Evolutionary conservation across 1,284 basidiomycete species (phyloP).

Genomic region (Fomitopsis palustris): DNA sequence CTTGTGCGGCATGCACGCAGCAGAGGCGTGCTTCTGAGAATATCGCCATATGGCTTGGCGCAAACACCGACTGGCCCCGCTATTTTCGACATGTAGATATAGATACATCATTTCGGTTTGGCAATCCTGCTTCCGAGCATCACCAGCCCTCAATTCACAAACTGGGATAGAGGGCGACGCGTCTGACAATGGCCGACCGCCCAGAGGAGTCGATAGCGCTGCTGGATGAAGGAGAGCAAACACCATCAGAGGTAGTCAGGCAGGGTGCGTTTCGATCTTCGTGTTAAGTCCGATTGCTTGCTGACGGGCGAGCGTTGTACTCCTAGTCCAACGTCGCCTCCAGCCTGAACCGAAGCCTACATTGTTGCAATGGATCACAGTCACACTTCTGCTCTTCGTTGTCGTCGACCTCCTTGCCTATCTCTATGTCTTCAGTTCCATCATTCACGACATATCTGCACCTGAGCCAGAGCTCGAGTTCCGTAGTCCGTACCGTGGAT

Average conservation of each 20-base stretch:
- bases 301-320: not conserved
- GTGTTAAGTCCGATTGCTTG: not conserved
- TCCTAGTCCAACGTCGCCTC: not conserved
- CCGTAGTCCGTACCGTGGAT: not conserved
- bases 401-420: constrained; percentile 3
- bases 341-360: not conserved
- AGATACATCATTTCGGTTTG: not conserved
- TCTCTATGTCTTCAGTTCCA: constrained; percentile 1
- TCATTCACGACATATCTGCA: not conserved
- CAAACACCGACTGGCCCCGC: too few species aligned
- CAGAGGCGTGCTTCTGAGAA: too few species aligned
- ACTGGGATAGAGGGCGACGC: not conserved
- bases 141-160: not conserved
- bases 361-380: not conserved
- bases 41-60: too few species aligned
- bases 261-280: not conserved
- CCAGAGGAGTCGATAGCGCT: constrained; percentile 1
- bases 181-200: not conserved
- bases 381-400: not conserved
- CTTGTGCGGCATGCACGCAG: too few species aligned
- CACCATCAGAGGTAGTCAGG: not conserved
- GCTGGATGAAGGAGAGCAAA: not conserved
- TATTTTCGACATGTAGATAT: too few species aligned
- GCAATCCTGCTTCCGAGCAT: not conserved
- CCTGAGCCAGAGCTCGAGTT: not conserved